Evolutionary conservation across 331 rosid species (phyloP), one percentile per base, ranked within the genome.

Genomic region (Rosa hybrid): DNA sequence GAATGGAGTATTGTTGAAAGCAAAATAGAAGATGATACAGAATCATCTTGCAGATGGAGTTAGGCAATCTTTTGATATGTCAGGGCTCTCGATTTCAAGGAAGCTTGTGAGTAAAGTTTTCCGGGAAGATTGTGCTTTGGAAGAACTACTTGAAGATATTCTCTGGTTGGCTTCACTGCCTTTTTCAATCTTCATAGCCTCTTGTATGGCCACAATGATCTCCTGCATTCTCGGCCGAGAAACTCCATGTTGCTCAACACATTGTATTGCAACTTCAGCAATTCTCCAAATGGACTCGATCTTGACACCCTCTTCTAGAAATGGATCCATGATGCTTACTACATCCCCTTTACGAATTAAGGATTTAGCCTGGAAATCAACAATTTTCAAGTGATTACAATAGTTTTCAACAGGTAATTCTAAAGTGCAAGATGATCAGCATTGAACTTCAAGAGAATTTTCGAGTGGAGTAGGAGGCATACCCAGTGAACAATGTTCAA

Each of bases 221-320:
- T 96, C 98, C 87, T 96, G 99, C 99, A 93, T 96, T 81, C 97
- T 93, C 27, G 99, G 99, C 87, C 99, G 89, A 9, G 88, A 86
- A 46, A 81, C 92, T 50, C 96, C 98, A 50, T 88, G 94, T 70
- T 90, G 94, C 67, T 96, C 92, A 50, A 96, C 94, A 82, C 99
- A 91, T 63, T 93, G 99, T 68, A 96, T 82, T 20, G 92, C 97
- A 39, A 90, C 89, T 87, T 93, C 97, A 14, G 97, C 97, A 25
- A 96, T 82, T 79, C 98, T 91, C 96, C 99, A 96, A 8, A 90
- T 78, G 30, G 99, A 96, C 75, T 96, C 99, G 0, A 85, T 93
- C 76, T 89, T 91, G 34, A 87, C 93, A 68, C 85, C 90, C 73
- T 90, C 96, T 38, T 50, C 80, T 17, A 95, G 86, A 71, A 83